Base-by-base conservation (phyloP, 768 basidiomycete species). In the Tremella yokohamensis region DNA sequence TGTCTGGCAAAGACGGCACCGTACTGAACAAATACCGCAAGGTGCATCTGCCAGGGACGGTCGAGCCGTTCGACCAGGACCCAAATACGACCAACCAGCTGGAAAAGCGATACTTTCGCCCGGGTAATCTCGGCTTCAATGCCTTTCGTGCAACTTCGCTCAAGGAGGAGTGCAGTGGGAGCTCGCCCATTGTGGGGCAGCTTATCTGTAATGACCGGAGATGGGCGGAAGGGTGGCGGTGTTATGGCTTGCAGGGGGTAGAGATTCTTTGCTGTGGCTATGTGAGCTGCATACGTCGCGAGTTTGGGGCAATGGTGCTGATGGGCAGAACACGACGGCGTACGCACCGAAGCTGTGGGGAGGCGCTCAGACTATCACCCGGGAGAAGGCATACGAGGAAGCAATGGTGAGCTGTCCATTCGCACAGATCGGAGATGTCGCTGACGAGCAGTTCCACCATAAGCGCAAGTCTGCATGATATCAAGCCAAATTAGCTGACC, bases 21-120 rank as follows among this genome's bases (percentile, higher is more conserved):
- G 66, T 71, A 1, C 57, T 74, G 18, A 62, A 65, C 58, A 73
- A 73, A 39, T 73, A 74, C 51, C 60, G 72, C 40, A 75, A 75
- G 52, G 60, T 75, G 9, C 71, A 73, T 52, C 57, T 71, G 6
- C 69, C 71, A 2, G 71, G 73, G 22, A 66, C 74, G 8, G 40
- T 67, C 37, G 73, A 76, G 60, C 75, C 75, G 3, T 76, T 74
- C 64, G 62, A 64, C 49, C 55, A 62, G 13, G 63, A 72, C n/a
- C 61, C 64, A 2, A 57, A 49, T 18, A 72, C 74, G 12, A 75
- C 74, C 13, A 74, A 76, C 53, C 75, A 76, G 60, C 73, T 76
- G 42, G 75, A 76, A 61, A 76, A 76, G 56, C 54, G 74, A 29
- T 73, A 74, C 58, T 76, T 76, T 56, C 58, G 63, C n/a, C 73